A percentile compares a stretch with the other conserved stretches of the same genome.
Evolutionary conservation across 2,329 filamentous ascomycete species (phyloP).

Genomic region (Epichloe glyceriae): DNA sequence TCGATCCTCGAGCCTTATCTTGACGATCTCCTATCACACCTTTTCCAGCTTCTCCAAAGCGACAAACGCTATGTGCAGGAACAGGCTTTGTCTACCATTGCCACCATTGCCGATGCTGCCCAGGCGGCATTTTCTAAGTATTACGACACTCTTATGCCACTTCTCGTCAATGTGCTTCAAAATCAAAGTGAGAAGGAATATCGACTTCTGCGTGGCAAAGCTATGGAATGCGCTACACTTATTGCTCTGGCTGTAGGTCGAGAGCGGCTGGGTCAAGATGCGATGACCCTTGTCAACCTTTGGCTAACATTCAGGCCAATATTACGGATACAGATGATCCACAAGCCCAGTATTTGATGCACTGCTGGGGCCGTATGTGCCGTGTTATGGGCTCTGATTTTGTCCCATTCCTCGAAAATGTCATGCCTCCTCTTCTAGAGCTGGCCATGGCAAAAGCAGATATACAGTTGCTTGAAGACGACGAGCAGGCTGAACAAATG

Average conservation of each 20-base stretch:
- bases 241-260: constrained; percentile 93
- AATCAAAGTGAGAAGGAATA: constrained; percentile 91
- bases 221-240: constrained; percentile 96
- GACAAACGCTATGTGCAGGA: constrained; percentile 95
- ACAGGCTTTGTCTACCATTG: constrained; percentile 93
- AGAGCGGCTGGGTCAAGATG: constrained; percentile 78
- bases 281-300: constrained; percentile 76
- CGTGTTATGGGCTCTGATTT: constrained; percentile 84
- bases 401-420: constrained; percentile 77
- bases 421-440: constrained; percentile 88
- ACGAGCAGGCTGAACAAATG: constrained; percentile 83
- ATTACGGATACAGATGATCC: constrained; percentile 90
- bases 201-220: constrained; percentile 81
- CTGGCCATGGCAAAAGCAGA: constrained; percentile 92
- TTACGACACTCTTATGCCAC: constrained; percentile 90
- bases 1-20: constrained; percentile 83
- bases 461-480: constrained; percentile 89
- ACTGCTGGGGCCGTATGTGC: constrained; percentile 99
- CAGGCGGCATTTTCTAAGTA: constrained; percentile 91
- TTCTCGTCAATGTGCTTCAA: constrained; percentile 78
- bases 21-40: constrained; percentile 69
- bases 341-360: constrained; percentile 90
- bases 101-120: constrained; percentile 95
- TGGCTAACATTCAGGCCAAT: constrained; percentile 74
- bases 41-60: constrained; percentile 80